Evolutionary conservation across 129 eudicot species (phyloP), one percentile per base, ranked within the genome.

Genomic region (Glebionis coronaria): DNA sequence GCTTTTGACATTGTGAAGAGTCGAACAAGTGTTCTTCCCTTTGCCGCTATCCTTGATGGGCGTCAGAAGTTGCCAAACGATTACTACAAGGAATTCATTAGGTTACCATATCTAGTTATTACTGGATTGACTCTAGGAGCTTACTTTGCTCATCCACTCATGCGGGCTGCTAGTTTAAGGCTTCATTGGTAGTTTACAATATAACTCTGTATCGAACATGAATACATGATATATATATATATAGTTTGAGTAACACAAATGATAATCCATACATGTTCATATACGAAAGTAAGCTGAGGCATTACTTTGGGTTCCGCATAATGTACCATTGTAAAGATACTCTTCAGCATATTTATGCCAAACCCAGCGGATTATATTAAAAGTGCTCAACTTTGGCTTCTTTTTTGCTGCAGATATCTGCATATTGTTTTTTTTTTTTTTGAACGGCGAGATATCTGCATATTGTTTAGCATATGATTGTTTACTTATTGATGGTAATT

Each of bases 31-130:
- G 73, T 93, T 38, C 10, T 89, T 3, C 99, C 99, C 3, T 93
- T 93, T 87, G 97, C 93, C 13, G 99, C 97, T 13, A 87, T 93
- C 23, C 74, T 93, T 45, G 93, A 93, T 68, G 99, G 99, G 12
- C 97, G 99, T 28, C 99, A 93, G 55, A 89, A 87, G 77, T 65
- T 93, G 69, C 99, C 99, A 0, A 76, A 84, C 72, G 87, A 82
- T 70, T 93, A 86, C 67, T 94, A 82, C 61, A 89, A 84, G 73
- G 99, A 94, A 70, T 94, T 94, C 62, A 51, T 89, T 12, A 77
- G 99, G 74, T 38, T 94, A 63, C 99, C 99, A n/a, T 94, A 94
- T 75, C 44, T 89, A 27, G 72, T 87, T 12, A 87, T 94, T 74
- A 87, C 94, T 12, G 90, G 68, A 25, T 69, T 94, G 74, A 94